Conservation (phyloP, 345 rosid genomes). For the Adansonia digitata region DNA sequence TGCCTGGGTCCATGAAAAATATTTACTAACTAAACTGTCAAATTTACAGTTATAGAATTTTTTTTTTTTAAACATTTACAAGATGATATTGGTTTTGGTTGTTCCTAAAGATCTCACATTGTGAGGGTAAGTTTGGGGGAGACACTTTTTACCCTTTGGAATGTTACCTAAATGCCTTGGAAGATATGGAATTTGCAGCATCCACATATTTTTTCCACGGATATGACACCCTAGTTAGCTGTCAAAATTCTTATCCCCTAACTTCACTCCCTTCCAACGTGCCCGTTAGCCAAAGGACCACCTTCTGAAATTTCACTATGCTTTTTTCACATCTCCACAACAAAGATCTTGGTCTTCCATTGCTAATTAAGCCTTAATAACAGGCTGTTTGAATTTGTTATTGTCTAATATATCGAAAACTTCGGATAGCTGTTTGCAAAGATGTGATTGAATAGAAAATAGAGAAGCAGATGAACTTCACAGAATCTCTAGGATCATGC, state of each 20-base stretch:
- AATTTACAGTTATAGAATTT: too few relatives aligned
- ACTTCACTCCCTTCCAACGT: conserved; percentile 17
- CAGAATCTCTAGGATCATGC: not conserved
- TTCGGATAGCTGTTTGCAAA: not conserved
- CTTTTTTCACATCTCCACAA: not conserved
- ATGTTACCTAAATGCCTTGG: not conserved
- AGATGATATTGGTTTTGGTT: not conserved
- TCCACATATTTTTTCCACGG: conserved; percentile 25
- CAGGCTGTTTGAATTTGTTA: not conserved
- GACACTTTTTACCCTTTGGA: not conserved
- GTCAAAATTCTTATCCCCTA: conserved; percentile 16
- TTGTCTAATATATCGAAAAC: not conserved
- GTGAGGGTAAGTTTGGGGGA: not conserved
- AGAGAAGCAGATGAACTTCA: not conserved
- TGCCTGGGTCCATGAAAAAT: not conserved
- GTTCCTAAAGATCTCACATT: not conserved
- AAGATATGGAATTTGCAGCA: conserved; percentile 28
- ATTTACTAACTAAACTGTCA: not conserved
- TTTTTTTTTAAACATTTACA: too few relatives aligned
- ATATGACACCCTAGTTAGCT: too few relatives aligned
- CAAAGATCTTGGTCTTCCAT: not conserved
- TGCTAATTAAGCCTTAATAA: not conserved
- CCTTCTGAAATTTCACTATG: not conserved
- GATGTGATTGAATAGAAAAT: not conserved
- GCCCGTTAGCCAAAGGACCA: conserved; percentile 17